A percentile compares a stretch with the other conserved stretches of the same genome.
These are phyloP conservation scores for Pyrenopolyporus hunteri DNA, from an alignment of 495 filamentous ascomycete species.

Conservation along the genomic window DNA sequence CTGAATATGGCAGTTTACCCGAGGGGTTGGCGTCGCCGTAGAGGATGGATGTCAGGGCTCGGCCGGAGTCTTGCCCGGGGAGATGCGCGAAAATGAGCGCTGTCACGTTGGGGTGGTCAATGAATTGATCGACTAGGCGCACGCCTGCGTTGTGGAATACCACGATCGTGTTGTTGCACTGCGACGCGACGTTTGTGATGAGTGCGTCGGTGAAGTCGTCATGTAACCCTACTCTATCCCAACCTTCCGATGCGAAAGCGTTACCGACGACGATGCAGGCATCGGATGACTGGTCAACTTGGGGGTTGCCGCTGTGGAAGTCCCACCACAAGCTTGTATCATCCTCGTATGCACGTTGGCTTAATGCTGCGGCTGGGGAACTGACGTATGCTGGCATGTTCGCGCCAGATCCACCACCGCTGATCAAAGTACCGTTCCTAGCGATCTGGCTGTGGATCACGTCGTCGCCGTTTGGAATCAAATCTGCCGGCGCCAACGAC, in stretches of 20 bases:
- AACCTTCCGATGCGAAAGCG: constrained; percentile 62
- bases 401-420: constrained; percentile 66
- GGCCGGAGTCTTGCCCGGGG: constrained; percentile 66
- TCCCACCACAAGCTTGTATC: constrained; percentile 60
- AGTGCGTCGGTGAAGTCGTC: constrained; percentile 63
- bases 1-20: constrained; percentile 74
- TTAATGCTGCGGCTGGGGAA: constrained; percentile 65
- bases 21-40: constrained; percentile 65
- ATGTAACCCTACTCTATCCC: constrained; percentile 48
- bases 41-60: constrained; percentile 61
- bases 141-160: constrained; percentile 66
- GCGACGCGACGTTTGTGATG: constrained; percentile 60
- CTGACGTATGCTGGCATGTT: constrained; percentile 60
- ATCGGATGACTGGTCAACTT: constrained; percentile 60
- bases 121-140: constrained; percentile 62
- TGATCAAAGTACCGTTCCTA: constrained; percentile 59
- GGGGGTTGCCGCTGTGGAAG: constrained; percentile 46
- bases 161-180: constrained; percentile 67
- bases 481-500: constrained; percentile 51
- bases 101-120: constrained; percentile 67
- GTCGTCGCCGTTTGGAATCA: constrained; percentile 24
- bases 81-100: constrained; percentile 66
- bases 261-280: constrained; percentile 72
- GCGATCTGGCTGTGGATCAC: constrained; percentile 45
- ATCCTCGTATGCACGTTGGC: constrained; percentile 59